Evolutionary conservation across 192 early-diverging fungal species (phyloP), one percentile per base, ranked within the genome.

Genomic region (Borealophlyctis nickersoniae): DNA sequence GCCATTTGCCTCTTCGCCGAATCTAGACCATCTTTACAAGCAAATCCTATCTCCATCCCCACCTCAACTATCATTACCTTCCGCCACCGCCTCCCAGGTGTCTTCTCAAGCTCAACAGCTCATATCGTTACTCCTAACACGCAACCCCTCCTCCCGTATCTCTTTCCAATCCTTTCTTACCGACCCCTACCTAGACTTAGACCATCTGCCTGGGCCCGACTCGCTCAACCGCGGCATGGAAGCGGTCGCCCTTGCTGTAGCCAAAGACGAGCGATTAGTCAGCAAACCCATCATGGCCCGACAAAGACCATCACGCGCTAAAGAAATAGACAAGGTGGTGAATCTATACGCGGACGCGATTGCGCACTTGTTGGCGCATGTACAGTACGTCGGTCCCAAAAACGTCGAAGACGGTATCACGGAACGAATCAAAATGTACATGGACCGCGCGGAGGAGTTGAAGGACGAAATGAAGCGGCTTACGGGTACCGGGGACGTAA

Each of bases 81-180:
- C 64, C n/a, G 13, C 14, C 39, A 28, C 67, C 9, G 63, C 26
- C 24, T 24, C n/a, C 23, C 5, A 23, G 24, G 58, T 49, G 4
- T 59, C 69, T n/a, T 34, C 50, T 4, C 3, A 13, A 11, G 56
- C 64, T 5, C 52, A 28, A 0, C 11, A 11, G 0, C 69, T 70
- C 27, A 48, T 67, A 3, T 67, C 69, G 26, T 48, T 63, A 27
- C 49, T 70, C 13, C 57, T 70, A 36, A 70, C 69, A 4, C 69
- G 69, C 30, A 32, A 60, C 0, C 69, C 69, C 0, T 11, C 22
- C 16, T 24, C 16, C 19, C 50, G 69, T 13, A 36, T 70, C 4
- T 45, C 64, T 3, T 56, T 66, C 50, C n/a, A 32, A 19, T 33
- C 55, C 3, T 45, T 67, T 5, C 58, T 68, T 23, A 32, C 19